phyloP scores from a whole-genome alignment of 2,329 filamentous ascomycete species.

The Xylariales sp. region DNA sequence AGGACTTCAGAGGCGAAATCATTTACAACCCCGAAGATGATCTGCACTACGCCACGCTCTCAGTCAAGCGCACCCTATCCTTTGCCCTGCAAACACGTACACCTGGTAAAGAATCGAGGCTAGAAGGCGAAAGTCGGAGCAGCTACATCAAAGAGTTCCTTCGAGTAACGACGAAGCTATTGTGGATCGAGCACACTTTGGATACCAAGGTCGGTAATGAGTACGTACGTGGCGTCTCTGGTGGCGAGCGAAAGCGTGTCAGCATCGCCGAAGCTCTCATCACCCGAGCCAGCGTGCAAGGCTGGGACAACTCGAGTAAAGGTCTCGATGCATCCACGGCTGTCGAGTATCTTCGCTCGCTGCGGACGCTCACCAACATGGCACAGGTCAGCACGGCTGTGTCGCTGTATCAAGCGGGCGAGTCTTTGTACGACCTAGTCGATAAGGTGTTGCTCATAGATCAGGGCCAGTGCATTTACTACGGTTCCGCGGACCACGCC shows the following conservation, averaged over 20 bases:
- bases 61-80: constrained; percentile 61
- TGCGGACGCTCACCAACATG: constrained; percentile 34
- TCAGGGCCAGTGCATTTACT: constrained; percentile 64
- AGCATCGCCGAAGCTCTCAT: constrained; percentile 59
- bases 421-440: constrained; percentile 5
- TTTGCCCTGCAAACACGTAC: constrained; percentile 66
- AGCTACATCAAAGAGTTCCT: constrained; percentile 40
- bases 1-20: constrained; percentile 55
- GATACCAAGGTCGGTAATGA: constrained; percentile 67
- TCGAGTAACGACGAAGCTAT: constrained; percentile 55
- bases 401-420: constrained; percentile 7
- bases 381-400: constrained; percentile 10
- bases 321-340: constrained; percentile 73
- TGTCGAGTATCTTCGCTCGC: constrained; percentile 68
- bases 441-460: constrained; percentile 52
- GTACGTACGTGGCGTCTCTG: constrained; percentile 66
- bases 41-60: constrained; percentile 64
- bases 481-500: constrained; percentile 53
- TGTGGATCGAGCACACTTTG: constrained; percentile 63
- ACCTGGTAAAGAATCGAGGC: constrained; percentile 49
- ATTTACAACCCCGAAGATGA: constrained; percentile 68
- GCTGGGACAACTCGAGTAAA: constrained; percentile 70
- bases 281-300: constrained; percentile 56
- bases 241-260: constrained; percentile 68
- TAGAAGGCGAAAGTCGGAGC: constrained; percentile 55